A percentile compares a stretch with the other conserved stretches of the same genome.
phyloP scores from a whole-genome alignment of 2,329 filamentous ascomycete species.

The Byssoonygena ceratinophila region DNA sequence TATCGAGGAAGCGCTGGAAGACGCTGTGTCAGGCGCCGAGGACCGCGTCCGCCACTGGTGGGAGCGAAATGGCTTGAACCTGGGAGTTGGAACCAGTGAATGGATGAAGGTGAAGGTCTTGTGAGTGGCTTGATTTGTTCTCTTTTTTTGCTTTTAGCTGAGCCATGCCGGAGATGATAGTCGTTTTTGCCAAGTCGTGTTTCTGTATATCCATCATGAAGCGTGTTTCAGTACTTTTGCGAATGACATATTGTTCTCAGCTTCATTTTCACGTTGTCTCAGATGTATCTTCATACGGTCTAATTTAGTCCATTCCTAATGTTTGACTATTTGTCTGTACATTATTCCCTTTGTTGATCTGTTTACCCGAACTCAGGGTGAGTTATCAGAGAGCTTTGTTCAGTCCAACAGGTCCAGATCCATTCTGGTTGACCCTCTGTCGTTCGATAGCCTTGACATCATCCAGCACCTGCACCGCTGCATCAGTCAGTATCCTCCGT shows the following conservation, averaged over 20 bases:
- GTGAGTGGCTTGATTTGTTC: conserved; percentile 28
- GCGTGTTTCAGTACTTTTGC: not conserved
- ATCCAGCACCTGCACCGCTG: conserved; percentile 2
- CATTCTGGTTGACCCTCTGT: no score
- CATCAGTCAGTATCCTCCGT: conserved; percentile 8
- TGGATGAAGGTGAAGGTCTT: conserved; percentile 78
- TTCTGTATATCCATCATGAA: no score
- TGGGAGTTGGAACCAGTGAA: conserved; percentile 72
- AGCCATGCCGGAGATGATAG: not conserved
- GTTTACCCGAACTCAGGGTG: not conserved
- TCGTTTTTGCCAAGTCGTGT: no score
- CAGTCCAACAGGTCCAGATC: no score
- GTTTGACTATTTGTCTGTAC: not conserved
- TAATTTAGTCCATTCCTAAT: not conserved
- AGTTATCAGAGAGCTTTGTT: no score
- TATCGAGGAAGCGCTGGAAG: conserved; percentile 88
- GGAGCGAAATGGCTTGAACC: conserved; percentile 70
- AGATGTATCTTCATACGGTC: not conserved
- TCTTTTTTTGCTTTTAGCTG: not conserved
- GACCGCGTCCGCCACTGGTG: conserved; percentile 74
- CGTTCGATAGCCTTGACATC: conserved; percentile 1
- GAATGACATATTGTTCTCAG: not conserved
- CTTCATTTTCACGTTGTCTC: no score
- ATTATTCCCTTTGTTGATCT: not conserved
- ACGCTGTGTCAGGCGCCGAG: conserved; percentile 63